phyloP scores from a whole-genome alignment of 495 filamentous ascomycete species.

The Neurospora discreta region DNA sequence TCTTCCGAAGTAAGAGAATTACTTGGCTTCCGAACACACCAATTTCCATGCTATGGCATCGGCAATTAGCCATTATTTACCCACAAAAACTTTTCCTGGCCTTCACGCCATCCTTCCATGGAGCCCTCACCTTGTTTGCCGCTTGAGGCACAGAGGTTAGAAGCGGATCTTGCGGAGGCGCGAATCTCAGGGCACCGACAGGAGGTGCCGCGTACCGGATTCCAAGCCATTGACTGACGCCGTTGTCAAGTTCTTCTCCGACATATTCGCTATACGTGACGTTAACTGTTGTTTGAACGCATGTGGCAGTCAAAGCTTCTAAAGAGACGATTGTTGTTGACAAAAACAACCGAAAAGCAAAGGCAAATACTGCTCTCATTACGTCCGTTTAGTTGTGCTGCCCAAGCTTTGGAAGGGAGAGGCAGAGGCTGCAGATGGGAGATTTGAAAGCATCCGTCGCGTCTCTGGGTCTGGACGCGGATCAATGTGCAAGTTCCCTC shows the following conservation, averaged over 20 bases:
- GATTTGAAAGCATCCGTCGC: background rate
- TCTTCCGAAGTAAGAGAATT: slow-evolving; percentile 42
- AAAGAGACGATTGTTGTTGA: background rate
- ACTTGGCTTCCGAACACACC: slow-evolving; percentile 38
- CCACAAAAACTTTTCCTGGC: background rate
- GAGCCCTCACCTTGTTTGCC: slow-evolving; percentile 17
- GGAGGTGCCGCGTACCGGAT: slow-evolving; percentile 35
- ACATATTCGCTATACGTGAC: slow-evolving; percentile 31
- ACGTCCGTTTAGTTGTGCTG: background rate
- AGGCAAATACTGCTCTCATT: background rate
- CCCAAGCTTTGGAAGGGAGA: background rate
- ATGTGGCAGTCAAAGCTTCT: background rate
- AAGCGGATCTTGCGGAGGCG: slow-evolving; percentile 23
- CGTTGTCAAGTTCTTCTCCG: slow-evolving; percentile 14
- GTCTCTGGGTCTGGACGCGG: background rate
- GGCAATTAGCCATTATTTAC: slow-evolving; percentile 17
- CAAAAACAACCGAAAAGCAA: background rate
- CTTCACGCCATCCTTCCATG: background rate
- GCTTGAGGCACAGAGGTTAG: slow-evolving; percentile 10
- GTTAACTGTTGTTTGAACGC: slow-evolving; percentile 13
- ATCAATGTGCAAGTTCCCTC: background rate
- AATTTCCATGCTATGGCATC: slow-evolving; percentile 24
- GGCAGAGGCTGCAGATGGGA: background rate
- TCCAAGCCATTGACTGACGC: slow-evolving; percentile 29
- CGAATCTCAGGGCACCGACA: slow-evolving; percentile 24